Evolutionary conservation across 1,284 basidiomycete species (phyloP), one percentile per base, ranked within the genome.

Genomic region (Lignosus rhinocerotis): DNA sequence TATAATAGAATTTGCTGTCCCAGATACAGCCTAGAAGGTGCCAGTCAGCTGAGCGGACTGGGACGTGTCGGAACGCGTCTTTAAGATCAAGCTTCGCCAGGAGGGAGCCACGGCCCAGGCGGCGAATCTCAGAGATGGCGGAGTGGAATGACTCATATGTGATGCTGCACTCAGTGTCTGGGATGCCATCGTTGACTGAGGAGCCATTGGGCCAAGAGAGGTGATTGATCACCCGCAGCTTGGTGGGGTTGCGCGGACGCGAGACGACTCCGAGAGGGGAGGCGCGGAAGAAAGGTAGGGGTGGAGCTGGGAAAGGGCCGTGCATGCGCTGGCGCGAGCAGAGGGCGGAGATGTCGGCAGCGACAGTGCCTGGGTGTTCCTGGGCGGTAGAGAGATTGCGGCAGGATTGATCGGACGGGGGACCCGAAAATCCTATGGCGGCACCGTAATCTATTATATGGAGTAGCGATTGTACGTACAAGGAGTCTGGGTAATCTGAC

Each of bases 11-110:
- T 12, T 63, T 32, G 2, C 52, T 60, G 2, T 58, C 51, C 75
- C 74, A 77, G 25, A 54, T 51, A 55, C 71, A 74, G 16, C 76
- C 74, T 0, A 77, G 58, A 6, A 73, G 69, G n/a, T 64, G 71
- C 64, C 71, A 73, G 52, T 77, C 75, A 2, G 54, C 55, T 0
- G 59, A 53, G 2, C 65, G 63, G 3, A 78, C 63, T 0, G 73
- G 74, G 48, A 78, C 73, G 34, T 78, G 76, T 10, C 69, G 64
- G 56, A 78, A 32, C 72, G 56, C 75, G 38, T 73, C 67, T 51
- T 73, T 63, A 6, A 78, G 67, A 52, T 78, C 75, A n/a, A 77
- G 69, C 58, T 78, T 78, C 11, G 68, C 69, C 58, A 78, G 69
- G 0, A 72, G 55, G 3, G 73, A 68, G 16, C 72, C 68, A 1